phyloP scores from a whole-genome alignment of 169 alveolate genomes.

The Plasmodium falciparum region DNA sequence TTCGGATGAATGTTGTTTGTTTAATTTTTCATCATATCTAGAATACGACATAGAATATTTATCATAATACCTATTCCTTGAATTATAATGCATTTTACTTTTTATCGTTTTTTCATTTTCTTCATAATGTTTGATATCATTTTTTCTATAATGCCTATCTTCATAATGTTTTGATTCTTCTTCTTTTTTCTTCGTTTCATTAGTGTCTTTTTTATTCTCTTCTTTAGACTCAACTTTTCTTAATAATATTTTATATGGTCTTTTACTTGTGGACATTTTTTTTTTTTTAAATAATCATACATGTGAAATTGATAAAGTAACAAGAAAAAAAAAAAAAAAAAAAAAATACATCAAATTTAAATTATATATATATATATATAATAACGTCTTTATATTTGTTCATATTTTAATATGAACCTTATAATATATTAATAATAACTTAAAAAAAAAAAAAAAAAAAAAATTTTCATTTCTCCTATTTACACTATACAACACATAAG shows the following conservation, averaged over 20 bases:
- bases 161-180: constrained; percentile 35
- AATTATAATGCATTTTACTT: constrained; percentile 27
- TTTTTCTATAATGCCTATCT: constrained; percentile 14
- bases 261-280: constrained; percentile 40
- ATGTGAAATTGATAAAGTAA: too few relatives aligned
- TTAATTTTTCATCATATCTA: constrained; percentile 23
- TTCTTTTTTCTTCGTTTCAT: constrained; percentile 42
- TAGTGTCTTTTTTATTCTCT: constrained; percentile 19
- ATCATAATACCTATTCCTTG: constrained; percentile 18
- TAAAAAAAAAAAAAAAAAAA: too few relatives aligned
- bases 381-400: too few relatives aligned
- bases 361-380: too few relatives aligned
- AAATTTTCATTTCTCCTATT: too few relatives aligned
- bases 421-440: too few relatives aligned
- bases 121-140: constrained; percentile 8
- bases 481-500: too few relatives aligned
- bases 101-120: constrained; percentile 17
- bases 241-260: constrained; percentile 74
- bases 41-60: constrained; percentile 1
- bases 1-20: constrained; percentile 12
- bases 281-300: too few relatives aligned
- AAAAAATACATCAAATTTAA: too few relatives aligned
- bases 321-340: too few relatives aligned
- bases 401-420: too few relatives aligned
- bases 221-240: constrained; percentile 20